A percentile compares a stretch with the other conserved stretches of the same genome.
Conservation (phyloP, 2,329 filamentous ascomycete genomes). For the Elsinoe australis region DNA sequence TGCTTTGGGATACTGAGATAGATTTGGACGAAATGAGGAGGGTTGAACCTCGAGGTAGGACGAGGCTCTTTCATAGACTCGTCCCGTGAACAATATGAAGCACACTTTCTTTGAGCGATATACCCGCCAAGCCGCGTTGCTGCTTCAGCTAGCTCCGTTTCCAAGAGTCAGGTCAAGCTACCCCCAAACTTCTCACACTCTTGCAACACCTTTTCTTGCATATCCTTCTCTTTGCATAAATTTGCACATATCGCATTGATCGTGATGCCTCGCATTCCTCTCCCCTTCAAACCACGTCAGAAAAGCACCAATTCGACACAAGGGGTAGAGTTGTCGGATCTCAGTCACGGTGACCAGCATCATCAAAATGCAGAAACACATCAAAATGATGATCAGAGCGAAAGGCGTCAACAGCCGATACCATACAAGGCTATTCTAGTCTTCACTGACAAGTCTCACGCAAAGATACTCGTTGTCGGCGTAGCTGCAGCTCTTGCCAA, state of each 20-base stretch:
- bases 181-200: not conserved
- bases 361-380: too few species aligned
- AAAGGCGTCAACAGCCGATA: slow-evolving; percentile 20
- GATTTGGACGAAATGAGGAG: not conserved
- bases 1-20: slow-evolving; percentile 1
- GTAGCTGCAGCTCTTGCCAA: slow-evolving; percentile 50
- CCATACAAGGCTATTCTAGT: slow-evolving; percentile 57
- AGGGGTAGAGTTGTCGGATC: not conserved
- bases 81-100: slow-evolving; percentile 9
- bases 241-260: too few species aligned
- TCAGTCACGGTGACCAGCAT: too few species aligned
- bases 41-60: not conserved
- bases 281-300: not conserved
- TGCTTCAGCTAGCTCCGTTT: not conserved
- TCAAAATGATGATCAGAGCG: not conserved
- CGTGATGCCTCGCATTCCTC: not conserved
- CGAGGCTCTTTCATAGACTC: slow-evolving; percentile 14
- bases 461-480: slow-evolving; percentile 48
- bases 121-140: slow-evolving; percentile 2
- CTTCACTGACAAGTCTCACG: slow-evolving; percentile 60
- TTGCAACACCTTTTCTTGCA: not conserved
- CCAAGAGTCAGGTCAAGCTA: not conserved
- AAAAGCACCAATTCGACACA: not conserved
- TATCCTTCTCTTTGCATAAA: too few species aligned
- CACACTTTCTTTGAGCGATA: slow-evolving; percentile 19